Conservation (phyloP, 768 basidiomycete species). For the Boletus rufocinnamomeus region DNA sequence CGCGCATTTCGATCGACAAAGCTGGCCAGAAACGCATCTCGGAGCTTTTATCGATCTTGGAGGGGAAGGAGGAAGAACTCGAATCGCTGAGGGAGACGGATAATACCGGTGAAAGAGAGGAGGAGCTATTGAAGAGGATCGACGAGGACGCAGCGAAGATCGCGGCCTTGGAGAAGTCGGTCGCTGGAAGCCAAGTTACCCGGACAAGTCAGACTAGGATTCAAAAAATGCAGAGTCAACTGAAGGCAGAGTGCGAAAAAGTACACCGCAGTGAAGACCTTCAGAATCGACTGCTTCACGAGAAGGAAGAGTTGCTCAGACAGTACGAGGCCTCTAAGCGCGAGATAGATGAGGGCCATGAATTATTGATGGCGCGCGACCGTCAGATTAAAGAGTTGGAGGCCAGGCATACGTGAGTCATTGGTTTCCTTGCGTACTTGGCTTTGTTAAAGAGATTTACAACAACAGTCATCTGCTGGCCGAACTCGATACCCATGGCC, state of each 20-base stretch:
- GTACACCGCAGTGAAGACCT: slow-evolving; percentile 43
- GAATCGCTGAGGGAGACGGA: slow-evolving; percentile 43
- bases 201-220: slow-evolving; percentile 35
- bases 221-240: slow-evolving; percentile 42
- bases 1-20: slow-evolving; percentile 56
- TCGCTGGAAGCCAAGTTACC: slow-evolving; percentile 42
- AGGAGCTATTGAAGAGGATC: slow-evolving; percentile 61
- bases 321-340: slow-evolving; percentile 42
- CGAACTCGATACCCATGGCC: slow-evolving; percentile 16
- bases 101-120: slow-evolving; percentile 51
- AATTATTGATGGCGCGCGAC: slow-evolving; percentile 24
- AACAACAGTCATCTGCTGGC: slow-evolving; percentile 22
- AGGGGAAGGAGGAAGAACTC: slow-evolving; percentile 64
- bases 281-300: slow-evolving; percentile 48
- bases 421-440: background rate
- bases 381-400: slow-evolving; percentile 29
- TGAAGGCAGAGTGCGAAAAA: slow-evolving; percentile 46
- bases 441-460: slow-evolving; percentile 1
- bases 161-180: slow-evolving; percentile 51
- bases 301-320: slow-evolving; percentile 53
- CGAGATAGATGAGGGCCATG: slow-evolving; percentile 32
- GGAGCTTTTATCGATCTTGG: slow-evolving; percentile 45
- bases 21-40: slow-evolving; percentile 45
- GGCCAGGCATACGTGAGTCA: slow-evolving; percentile 30
- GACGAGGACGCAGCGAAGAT: slow-evolving; percentile 76